Evolutionary conservation across 2,329 filamentous ascomycete genomes (phyloP), one percentile per base, ranked within the genome.

Genomic region (Aspergillus clavatus): DNA sequence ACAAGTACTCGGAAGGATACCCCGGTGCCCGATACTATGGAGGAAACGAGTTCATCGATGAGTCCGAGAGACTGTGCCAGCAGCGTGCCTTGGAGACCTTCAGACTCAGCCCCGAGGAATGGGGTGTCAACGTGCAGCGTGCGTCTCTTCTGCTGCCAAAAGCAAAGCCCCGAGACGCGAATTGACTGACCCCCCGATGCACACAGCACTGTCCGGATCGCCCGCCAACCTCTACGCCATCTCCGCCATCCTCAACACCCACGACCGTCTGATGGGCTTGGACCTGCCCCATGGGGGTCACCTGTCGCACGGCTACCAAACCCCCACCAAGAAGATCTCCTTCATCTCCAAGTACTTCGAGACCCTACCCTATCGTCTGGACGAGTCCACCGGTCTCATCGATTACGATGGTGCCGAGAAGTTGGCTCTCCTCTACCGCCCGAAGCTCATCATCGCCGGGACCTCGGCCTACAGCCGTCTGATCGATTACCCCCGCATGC

Each of bases 1-100:
- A 97, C 72, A 97, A 98, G 70, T 98, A 98, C 74, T 97, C 93
- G 0, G 93, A 98, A 71, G 93, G 93, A 41, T 98, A 98, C 62
- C 93, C 91, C 24, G 93, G 93, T 45, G 91, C 91, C 50, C 80
- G 91, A 65, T 97, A 97, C 74, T 97, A 97, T 65, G 91, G 91
- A 43, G 91, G 91, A 54, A 97, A 97, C 69, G 87, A 96, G 71
- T 89, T 90, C 69, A 97, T 97, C 62, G 91, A 97, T 63, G 81
- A 89, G 62, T 82, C 91, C 5, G 91, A 97, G 74, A 77, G 85
- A 38, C 76, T 95, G 38, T 97, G 91, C 71, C 93, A 97, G 73
- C 79, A 88, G 66, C 83, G 91, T 60, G 93, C 93, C 14, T 76
- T 97, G 10, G 82, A 95, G 71, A 83, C 91, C 0, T 97, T 95